Conservation (phyloP, 2,329 filamentous ascomycete species). For the Aspergillus sp. region DNA sequence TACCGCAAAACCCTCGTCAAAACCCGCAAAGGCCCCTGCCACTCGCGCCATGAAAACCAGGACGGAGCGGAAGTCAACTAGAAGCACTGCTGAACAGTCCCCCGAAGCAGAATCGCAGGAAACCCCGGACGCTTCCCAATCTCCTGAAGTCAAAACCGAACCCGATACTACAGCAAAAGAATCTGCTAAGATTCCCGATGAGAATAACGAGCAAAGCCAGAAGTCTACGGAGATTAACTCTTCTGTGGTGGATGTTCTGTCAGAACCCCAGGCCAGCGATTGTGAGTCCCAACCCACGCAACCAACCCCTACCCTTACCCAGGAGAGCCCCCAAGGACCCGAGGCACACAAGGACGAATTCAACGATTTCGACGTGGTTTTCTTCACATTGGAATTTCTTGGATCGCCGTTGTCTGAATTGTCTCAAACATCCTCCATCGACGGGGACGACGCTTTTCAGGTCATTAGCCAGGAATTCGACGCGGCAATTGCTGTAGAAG, state of each 20-base stretch:
- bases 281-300: conserved; percentile 8
- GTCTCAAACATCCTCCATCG: conserved; percentile 5
- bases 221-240: background rate
- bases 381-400: conserved; percentile 2
- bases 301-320: background rate
- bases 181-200: background rate
- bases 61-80: conserved; percentile 10
- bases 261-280: conserved; percentile 8
- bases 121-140: conserved; percentile 3
- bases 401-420: conserved; percentile 8
- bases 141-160: background rate
- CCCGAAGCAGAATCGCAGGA: conserved; percentile 5
- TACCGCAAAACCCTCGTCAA: background rate
- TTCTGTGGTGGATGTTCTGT: conserved; percentile 1
- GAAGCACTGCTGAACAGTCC: conserved; percentile 5
- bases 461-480: background rate
- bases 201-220: background rate
- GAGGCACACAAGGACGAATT: background rate
- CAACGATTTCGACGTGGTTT: background rate
- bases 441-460: background rate
- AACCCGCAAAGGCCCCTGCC: background rate
- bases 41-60: background rate
- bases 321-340: conserved; percentile 1
- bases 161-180: background rate
- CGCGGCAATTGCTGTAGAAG: conserved; percentile 1